Conservation (phyloP, 2,329 filamentous ascomycete species). For the Neofusicoccum sp. region DNA sequence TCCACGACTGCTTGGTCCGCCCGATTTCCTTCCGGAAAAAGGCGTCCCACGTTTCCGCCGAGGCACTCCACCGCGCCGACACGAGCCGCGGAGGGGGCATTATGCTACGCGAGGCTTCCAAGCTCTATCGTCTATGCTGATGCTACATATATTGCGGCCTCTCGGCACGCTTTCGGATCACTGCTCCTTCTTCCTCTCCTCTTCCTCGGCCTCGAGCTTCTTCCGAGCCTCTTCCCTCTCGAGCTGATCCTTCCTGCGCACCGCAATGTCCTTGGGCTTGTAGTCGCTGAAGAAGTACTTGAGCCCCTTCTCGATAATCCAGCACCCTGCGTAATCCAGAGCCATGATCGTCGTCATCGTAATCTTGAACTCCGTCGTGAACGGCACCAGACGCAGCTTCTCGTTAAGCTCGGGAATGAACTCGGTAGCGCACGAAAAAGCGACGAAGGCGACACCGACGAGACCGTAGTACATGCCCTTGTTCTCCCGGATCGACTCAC, state of each 20-base stretch:
- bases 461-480: slow-evolving; percentile 98
- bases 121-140: slow-evolving; percentile 6
- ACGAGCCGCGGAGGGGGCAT: no score
- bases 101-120: background rate
- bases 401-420: slow-evolving; percentile 94
- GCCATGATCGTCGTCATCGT: slow-evolving; percentile 84
- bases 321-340: slow-evolving; percentile 83
- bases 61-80: no score
- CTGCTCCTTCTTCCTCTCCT: slow-evolving; percentile 34
- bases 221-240: slow-evolving; percentile 71
- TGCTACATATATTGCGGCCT: background rate
- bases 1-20: background rate
- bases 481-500: slow-evolving; percentile 93
- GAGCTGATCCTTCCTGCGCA: slow-evolving; percentile 81
- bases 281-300: slow-evolving; percentile 89
- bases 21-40: background rate
- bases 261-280: slow-evolving; percentile 88
- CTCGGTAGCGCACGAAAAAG: slow-evolving; percentile 92
- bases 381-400: slow-evolving; percentile 87
- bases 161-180: background rate
- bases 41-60: background rate
- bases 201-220: slow-evolving; percentile 51
- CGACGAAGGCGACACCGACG: slow-evolving; percentile 81
- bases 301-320: slow-evolving; percentile 78
- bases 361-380: slow-evolving; percentile 81